Evolutionary conservation across 306 rosid species (phyloP).

Genomic region (Fragaria iinumae): DNA sequence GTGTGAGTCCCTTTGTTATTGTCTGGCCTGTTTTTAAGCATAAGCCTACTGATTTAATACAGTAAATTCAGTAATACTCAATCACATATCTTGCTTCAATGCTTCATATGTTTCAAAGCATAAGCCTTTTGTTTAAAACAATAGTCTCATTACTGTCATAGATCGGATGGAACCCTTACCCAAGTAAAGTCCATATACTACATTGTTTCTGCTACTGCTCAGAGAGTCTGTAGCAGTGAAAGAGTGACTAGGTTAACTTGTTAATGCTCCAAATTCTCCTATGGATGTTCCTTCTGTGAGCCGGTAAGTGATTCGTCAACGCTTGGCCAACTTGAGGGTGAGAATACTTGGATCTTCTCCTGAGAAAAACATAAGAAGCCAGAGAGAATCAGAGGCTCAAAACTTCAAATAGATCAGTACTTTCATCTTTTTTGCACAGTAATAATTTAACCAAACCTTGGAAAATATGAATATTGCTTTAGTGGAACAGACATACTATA

Average conservation of each 20-base stretch:
- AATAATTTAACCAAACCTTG: not conserved
- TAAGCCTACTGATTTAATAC: not conserved
- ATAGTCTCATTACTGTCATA: not conserved
- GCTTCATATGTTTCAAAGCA: not conserved
- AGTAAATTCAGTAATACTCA: not conserved
- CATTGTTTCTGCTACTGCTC: not conserved
- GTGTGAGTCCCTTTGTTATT: not conserved
- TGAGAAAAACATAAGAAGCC: not conserved
- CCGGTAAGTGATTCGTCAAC: not conserved
- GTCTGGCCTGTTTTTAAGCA: not conserved
- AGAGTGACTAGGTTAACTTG: not conserved
- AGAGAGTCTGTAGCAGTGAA: not conserved
- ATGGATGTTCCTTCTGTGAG: not conserved
- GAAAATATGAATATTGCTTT: not conserved
- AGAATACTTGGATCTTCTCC: not conserved
- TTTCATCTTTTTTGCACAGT: not conserved
- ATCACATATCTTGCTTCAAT: not conserved
- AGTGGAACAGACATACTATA: not conserved
- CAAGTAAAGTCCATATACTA: not conserved
- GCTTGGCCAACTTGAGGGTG: not conserved
- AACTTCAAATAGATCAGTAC: not conserved
- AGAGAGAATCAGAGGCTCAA: not conserved
- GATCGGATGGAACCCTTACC: not conserved
- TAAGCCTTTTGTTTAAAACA: not conserved
- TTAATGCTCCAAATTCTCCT: not conserved